Conservation (phyloP, 768 basidiomycete genomes). For the Pisolithus microcarpus region DNA sequence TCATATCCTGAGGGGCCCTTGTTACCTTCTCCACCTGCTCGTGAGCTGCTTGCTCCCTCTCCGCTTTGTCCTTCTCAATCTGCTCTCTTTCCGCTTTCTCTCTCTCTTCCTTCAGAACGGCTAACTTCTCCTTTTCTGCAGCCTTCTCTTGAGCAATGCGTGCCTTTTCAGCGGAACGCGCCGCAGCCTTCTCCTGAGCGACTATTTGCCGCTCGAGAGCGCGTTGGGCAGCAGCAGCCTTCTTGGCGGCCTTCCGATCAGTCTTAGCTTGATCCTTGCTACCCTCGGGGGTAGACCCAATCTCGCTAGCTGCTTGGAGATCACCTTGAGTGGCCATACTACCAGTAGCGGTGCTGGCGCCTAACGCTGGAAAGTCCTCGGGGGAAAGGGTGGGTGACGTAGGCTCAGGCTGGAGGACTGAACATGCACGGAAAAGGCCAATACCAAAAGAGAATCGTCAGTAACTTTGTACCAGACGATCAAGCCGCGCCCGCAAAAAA, state of each 20-base stretch:
- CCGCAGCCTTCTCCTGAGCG: conserved; percentile 52
- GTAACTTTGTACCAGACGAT: conserved; percentile 36
- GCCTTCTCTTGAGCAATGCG: conserved; percentile 48
- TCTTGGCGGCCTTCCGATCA: conserved; percentile 59
- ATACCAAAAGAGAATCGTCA: conserved; percentile 33
- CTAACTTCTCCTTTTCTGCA: conserved; percentile 43
- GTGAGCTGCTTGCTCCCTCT: conserved; percentile 30
- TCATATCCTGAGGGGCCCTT: conserved; percentile 22
- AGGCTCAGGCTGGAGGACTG: conserved; percentile 31
- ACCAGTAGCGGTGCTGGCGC: conserved; percentile 8
- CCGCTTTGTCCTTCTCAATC: conserved; percentile 33
- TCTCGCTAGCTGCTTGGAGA: conserved; percentile 14
- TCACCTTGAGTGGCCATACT: conserved; percentile 12
- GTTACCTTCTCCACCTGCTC: conserved; percentile 28
- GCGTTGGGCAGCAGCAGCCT: conserved; percentile 54
- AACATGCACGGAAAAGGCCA: conserved; percentile 13
- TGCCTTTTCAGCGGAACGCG: conserved; percentile 45
- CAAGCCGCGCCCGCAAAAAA: conserved; percentile 34
- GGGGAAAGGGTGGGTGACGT: conserved; percentile 49
- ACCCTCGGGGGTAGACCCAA: conserved; percentile 27
- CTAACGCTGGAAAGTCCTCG: conserved; percentile 71
- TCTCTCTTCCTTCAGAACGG: conserved; percentile 32
- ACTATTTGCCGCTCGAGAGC: conserved; percentile 52
- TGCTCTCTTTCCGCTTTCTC: conserved; percentile 32
- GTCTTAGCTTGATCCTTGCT: conserved; percentile 48